Conservation (phyloP, 345 rosid genomes). For the Eucalyptus cloeziana region DNA sequence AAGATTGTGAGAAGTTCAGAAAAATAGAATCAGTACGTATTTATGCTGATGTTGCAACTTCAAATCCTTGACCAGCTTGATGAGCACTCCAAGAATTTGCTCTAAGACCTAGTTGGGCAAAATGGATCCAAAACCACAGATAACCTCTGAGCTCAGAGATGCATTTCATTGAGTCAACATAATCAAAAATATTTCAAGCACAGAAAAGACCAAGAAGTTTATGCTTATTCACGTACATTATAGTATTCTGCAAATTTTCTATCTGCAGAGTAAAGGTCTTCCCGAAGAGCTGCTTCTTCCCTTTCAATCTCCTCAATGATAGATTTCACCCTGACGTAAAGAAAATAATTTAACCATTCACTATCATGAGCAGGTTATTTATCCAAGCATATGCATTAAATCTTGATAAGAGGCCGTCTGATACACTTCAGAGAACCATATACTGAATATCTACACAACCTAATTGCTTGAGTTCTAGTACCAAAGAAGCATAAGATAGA, state of each 20-base stretch:
- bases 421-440: background rate
- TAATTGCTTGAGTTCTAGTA: background rate
- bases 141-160: background rate
- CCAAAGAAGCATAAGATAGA: background rate
- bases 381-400: background rate
- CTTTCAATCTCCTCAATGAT: slow-evolving; percentile 94
- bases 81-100: slow-evolving; percentile 91
- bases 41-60: slow-evolving; percentile 90
- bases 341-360: background rate
- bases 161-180: background rate
- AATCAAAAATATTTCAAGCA: background rate
- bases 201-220: background rate
- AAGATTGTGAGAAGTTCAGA: background rate
- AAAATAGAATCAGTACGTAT: slow-evolving; percentile 41
- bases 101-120: slow-evolving; percentile 62
- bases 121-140: background rate
- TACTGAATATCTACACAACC: background rate
- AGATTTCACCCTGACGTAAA: slow-evolving; percentile 64
- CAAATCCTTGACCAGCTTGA: slow-evolving; percentile 95
- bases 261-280: slow-evolving; percentile 91
- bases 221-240: slow-evolving; percentile 28
- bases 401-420: background rate
- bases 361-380: background rate
- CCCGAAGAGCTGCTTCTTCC: slow-evolving; percentile 81
- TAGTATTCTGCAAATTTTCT: slow-evolving; percentile 91